Conservation (phyloP, 2,329 filamentous ascomycete genomes). For the Colletotrichum musae region DNA sequence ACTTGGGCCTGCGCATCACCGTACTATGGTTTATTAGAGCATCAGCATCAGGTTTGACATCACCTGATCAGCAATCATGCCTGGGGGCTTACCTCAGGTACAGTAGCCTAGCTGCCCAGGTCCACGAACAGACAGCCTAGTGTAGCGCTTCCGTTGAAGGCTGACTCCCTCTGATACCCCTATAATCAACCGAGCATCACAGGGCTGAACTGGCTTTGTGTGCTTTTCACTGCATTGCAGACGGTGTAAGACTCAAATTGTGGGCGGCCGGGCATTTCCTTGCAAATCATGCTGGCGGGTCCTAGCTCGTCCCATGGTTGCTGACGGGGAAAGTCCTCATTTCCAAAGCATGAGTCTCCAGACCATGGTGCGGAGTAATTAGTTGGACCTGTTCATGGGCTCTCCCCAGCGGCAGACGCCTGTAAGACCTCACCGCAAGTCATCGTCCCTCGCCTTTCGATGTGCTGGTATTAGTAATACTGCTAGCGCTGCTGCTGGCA, state of each 20-base stretch:
- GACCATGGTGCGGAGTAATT: slow-evolving; percentile 26
- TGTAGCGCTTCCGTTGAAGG: background rate
- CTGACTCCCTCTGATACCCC: background rate
- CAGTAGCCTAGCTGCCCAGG: background rate
- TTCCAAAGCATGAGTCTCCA: slow-evolving; percentile 38
- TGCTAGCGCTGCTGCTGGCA: slow-evolving; percentile 12
- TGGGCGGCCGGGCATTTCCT: slow-evolving; percentile 14
- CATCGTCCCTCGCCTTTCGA: background rate
- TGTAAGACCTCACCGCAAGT: slow-evolving; percentile 2
- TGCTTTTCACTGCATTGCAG: slow-evolving; percentile 23
- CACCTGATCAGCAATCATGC: slow-evolving; percentile 23
- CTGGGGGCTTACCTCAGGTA: slow-evolving; percentile 8
- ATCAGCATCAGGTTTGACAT: slow-evolving; percentile 14
- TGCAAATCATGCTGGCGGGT: slow-evolving; percentile 33
- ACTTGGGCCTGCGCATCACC: slow-evolving; percentile 3
- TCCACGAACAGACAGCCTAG: background rate
- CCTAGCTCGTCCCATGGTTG: slow-evolving; percentile 14
- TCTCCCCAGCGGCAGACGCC: slow-evolving; percentile 11
- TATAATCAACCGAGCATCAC: slow-evolving; percentile 12
- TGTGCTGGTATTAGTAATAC: background rate
- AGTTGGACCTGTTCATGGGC: slow-evolving; percentile 4
- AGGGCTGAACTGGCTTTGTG: slow-evolving; percentile 32
- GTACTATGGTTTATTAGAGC: background rate
- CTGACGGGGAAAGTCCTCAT: slow-evolving; percentile 27
- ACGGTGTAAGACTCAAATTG: slow-evolving; percentile 24